Evolutionary conservation across 139 green algal genomes (phyloP), one percentile per base, ranked within the genome.

Genomic region (Chlamydomonas schloesseri): DNA sequence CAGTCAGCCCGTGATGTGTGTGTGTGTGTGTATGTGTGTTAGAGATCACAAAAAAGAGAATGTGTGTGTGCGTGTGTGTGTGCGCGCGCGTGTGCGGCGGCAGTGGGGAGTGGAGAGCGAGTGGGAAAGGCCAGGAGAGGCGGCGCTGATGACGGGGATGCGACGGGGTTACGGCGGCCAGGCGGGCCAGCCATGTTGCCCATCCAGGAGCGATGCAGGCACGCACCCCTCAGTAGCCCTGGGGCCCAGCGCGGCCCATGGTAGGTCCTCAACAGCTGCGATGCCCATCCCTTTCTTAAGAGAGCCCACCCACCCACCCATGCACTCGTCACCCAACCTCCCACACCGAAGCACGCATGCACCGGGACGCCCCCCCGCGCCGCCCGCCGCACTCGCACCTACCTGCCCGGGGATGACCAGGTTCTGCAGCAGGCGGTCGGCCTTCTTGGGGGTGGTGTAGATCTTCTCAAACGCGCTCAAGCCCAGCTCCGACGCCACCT

Each of bases 341-440:
- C 55, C 55, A 11, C 20, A 31, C 5, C 60, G 2, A 8, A 5
- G 55, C 21, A 62, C 4, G 55, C 2, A 3, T 15, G 23, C 8
- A 67, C 13, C 64, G 29, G 17, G 58, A 17, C 58, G 21, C 20
- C 20, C 21, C 28, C 6, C 20, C 21, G n/a, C 64, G 18, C 8
- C 18, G 34, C 64, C 0, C 26, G 24, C 34, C 29, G 2, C 64
- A 29, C 13, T 28, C 5, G 34, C 29, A 15, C 37, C 31, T 23
- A 76, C 70, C 70, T 76, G 37, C 37, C 57, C 26, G 37, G 70
- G 70, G 37, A 76, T 76, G 37, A 76, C 60, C 37, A 76, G 70
- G 70, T 76, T 76, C 70, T 76, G 70, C 70, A 76, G 70, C 70
- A 76, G 70, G 20, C 70, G 70, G 37, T 76, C 70, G 3, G 70